Evolutionary conservation across 257 asterid genomes (phyloP), one percentile per base, ranked within the genome.

Genomic region (Solanum lycopersicoides): DNA sequence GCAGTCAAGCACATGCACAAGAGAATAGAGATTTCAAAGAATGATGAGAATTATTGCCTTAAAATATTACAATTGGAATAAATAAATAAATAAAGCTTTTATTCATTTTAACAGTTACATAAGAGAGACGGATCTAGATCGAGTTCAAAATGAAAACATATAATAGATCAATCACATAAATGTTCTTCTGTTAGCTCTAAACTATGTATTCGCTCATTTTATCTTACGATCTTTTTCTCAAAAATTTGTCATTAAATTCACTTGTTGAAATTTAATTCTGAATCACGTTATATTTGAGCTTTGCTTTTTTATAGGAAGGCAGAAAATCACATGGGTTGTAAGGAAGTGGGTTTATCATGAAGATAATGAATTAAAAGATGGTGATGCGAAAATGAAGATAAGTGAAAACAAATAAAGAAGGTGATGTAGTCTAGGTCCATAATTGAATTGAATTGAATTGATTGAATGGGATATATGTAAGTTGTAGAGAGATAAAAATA

Each of bases 361-460:
- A 41, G 82, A 39, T 42, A 60, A 44, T 77, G 65, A 77, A 44
- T 14, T 77, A 30, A 14, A 79, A 28, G 84, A 35, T 79, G n/a
- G 39, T n/a, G n/a, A n/a, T n/a, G n/a, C n/a, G 32, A 47, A 25
- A 32, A 44, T 5, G n/a, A 9, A 15, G 37, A 25, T 77, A n/a
- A n/a, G n/a, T 77, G 63, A 77, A 73, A 35, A 83, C 14, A 50
- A 68, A 72, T 63, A 53, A 44, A n/a, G 39, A 34, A 79, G 82
- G 86, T 9, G 71, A 42, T 85, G 5, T 14, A 68, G 42, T 85
- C 10, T 14, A 68, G 42, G 16, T n/a, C 63, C 89, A 90, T 90
- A 86, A 90, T 87, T 82, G 89, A 86, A 90, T 86, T 85, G 89
- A 86, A 90, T 87, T 85, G 89, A 86, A n/a, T n/a, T n/a, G n/a